Evolutionary conservation across 164 flowering plant species (phyloP), one percentile per base, ranked within the genome.

Genomic region (Amborella trichopoda): DNA sequence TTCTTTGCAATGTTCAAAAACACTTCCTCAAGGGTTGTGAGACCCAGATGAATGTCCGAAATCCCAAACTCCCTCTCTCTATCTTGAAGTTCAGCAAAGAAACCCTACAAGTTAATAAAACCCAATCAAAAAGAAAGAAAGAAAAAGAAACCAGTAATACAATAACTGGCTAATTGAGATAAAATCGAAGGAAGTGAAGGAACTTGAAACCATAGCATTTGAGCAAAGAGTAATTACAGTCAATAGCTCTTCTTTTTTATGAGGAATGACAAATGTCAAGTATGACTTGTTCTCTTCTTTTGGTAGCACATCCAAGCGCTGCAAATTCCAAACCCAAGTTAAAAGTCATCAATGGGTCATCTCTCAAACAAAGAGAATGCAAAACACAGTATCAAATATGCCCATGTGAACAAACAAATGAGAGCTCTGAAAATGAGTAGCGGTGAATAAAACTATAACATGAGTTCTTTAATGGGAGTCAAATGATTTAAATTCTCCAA

Each of bases 11-110:
- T 88, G 47, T 84, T 93, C 49, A 93, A 65, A 70, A 93, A 88
- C 39, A 93, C 99, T 75, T 93, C 99, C 67, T 93, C 96, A 2
- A 93, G 94, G 25, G 96, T 88, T 48, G 94, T 71, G 21, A 93
- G 78, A 42, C 96, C 73, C 27, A 93, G 81, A 55, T 93, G 96
- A 46, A 88, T 74, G 60, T 88, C 95, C n/a, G 78, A 44, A 59
- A 93, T 83, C 4, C 87, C 83, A 60, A 82, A 78, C 64, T 88
- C 96, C 38, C 23, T 55, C 61, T 71, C 69, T 66, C 79, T 80
- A 28, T 82, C 85, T 71, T 93, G 76, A 17, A 93, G 89, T 72
- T 82, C 94, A 16, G 44, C 66, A 44, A 78, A 83, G 53, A 78
- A 77, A 3, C 46, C 40, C 86, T 79, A 71, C 22, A 3, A 9